Evolutionary conservation across 164 flowering plant genomes (phyloP).

Genomic region (Litsea cubeba): DNA sequence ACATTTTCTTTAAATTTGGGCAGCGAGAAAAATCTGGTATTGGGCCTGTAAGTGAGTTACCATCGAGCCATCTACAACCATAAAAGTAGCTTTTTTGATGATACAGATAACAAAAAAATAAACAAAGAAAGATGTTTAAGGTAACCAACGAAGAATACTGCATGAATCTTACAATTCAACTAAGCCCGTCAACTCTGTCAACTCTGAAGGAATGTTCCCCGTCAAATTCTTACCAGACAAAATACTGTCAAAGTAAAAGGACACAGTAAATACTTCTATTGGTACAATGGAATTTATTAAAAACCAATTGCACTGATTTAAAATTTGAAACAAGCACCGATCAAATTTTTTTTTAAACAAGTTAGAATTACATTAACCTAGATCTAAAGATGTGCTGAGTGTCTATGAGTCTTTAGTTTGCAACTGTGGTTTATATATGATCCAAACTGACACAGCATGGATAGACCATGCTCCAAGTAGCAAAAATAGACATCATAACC

Average conservation of each 20-base stretch:
- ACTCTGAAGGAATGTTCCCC: constrained; percentile 68
- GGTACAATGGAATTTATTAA: no score
- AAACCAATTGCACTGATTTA: background rate
- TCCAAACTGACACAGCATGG: no score
- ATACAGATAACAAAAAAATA: background rate
- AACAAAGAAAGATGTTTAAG: background rate
- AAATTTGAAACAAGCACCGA: background rate
- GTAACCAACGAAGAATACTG: constrained; percentile 4
- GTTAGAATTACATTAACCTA: no score
- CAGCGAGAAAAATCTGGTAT: constrained; percentile 89
- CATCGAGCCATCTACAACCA: constrained; percentile 82
- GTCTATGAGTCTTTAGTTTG: background rate
- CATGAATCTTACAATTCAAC: constrained; percentile 68
- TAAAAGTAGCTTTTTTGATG: constrained; percentile 7
- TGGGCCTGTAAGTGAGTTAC: constrained; percentile 71
- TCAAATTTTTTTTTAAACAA: background rate
- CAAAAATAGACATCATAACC: no score
- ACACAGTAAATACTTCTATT: no score
- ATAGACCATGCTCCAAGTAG: no score
- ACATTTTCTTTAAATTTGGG: constrained; percentile 63
- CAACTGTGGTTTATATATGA: no score
- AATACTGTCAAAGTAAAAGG: constrained; percentile 33
- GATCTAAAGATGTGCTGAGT: background rate
- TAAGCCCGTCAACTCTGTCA: constrained; percentile 62
- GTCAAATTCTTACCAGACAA: constrained; percentile 76